A percentile compares a stretch with the other conserved stretches of the same genome.
phyloP scores from a whole-genome alignment of 179 eudicot species.

The Monotropa hypopitys region DNA sequence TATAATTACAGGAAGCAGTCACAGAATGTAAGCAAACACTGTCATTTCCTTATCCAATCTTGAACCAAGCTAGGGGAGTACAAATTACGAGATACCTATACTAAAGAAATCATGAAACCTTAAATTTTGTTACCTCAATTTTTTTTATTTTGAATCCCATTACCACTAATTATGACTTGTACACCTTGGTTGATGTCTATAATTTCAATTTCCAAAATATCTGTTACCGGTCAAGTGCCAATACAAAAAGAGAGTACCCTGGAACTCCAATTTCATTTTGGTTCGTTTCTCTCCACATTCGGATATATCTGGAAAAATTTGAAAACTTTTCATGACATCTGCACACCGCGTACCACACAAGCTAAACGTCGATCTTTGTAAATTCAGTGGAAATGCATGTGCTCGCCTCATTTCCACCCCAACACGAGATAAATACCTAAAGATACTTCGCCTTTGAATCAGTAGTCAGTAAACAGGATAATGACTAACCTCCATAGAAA shows the following conservation, averaged over 20 bases:
- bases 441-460: not conserved
- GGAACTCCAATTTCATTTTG: not conserved
- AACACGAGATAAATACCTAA: not conserved
- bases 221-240: not conserved
- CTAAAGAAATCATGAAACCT: not conserved
- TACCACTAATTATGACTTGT: not conserved
- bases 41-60: not conserved
- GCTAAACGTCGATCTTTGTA: not conserved
- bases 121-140: no score
- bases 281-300: not conserved
- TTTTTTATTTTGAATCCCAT: not conserved
- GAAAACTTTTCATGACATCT: not conserved
- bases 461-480: conserved; percentile 1
- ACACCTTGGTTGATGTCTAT: not conserved
- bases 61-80: not conserved
- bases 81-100: not conserved
- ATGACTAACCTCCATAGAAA: conserved; percentile 70
- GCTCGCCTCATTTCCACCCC: not conserved
- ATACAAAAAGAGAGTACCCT: not conserved
- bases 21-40: not conserved
- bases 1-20: not conserved
- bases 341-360: not conserved
- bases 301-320: not conserved
- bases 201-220: not conserved
- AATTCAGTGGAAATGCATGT: not conserved